Evolutionary conservation across 108 stramenopile species (phyloP), one percentile per base, ranked within the genome.

Genomic region (Nitzschia palea): DNA sequence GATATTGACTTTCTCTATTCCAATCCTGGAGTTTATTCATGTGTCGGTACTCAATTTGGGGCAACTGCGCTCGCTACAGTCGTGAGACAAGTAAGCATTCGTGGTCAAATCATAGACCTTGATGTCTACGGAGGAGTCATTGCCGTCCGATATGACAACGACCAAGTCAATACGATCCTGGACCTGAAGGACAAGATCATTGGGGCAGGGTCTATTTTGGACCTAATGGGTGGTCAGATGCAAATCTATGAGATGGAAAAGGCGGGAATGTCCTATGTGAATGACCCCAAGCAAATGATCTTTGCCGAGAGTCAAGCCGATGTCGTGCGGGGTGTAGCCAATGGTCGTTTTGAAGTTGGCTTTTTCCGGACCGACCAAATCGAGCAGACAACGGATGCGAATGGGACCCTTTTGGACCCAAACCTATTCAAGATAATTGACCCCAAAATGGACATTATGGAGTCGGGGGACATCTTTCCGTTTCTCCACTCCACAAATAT

Each of bases 291-390:
- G 27, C 71, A 71, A 37, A 12, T 78, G 17, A 66, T 78, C 0
- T 78, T 78, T 44, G 69, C 71, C 4, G 28, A 30, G 14, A 68
- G 67, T 44, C 77, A 78, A 50, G 45, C 26, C 17, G 25, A 67
- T 18, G 53, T 78, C 20, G 77, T 78, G 4, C 57, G 54, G 4
- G 77, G 77, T 32, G 65, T 78, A 5, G 17, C 72, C 29, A 28
- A 31, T 12, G 71, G 71, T 18, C 22, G 55, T 14, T 78, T 70
- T 32, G 77, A 78, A 33, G 70, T 72, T 23, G 77, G 77, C 10
- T 78, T 78, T 58, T 44, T 72, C 8, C 64, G 71, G 43, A 72
- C 77, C 10, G 77, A 55, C 36, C 51, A 57, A 33, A 43, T 72
- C 20, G 77, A 78, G 29, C 34, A 48, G 4, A 67, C 66, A 33